A percentile compares a stretch with the other conserved stretches of the same genome.
Evolutionary conservation across 495 filamentous ascomycete genomes (phyloP).

Genomic region (Penicillium daleae): DNA sequence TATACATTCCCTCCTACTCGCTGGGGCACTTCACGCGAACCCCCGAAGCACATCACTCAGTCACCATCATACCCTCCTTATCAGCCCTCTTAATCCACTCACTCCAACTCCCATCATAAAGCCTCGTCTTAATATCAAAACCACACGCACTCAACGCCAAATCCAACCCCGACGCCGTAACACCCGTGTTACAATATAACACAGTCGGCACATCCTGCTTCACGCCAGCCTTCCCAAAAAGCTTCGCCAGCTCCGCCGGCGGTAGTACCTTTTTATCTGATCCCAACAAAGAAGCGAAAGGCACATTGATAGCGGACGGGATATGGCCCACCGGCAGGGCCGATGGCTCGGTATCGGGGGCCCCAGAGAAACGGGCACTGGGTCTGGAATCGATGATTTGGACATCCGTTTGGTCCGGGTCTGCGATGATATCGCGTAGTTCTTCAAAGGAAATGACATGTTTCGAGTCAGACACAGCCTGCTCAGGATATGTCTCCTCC

Average conservation of each 20-base stretch:
- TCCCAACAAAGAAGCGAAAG: constrained; percentile 29
- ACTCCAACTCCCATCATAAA: constrained; percentile 46
- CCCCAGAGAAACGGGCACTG: constrained; percentile 19
- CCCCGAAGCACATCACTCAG: background rate
- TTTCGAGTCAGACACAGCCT: background rate
- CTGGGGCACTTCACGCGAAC: background rate
- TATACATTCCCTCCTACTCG: background rate
- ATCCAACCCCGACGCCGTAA: constrained; percentile 37
- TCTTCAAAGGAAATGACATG: constrained; percentile 1
- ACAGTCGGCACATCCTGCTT: constrained; percentile 18
- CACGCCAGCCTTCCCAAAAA: constrained; percentile 31
- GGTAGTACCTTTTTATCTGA: constrained; percentile 21
- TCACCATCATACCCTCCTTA: constrained; percentile 9
- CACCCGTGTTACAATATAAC: constrained; percentile 41
- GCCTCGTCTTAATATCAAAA: constrained; percentile 15
- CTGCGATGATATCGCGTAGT: background rate
- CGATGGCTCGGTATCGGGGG: constrained; percentile 12
- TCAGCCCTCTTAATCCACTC: constrained; percentile 34
- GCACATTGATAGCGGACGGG: constrained; percentile 35
- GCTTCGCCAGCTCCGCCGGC: constrained; percentile 13
- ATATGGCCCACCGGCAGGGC: constrained; percentile 36
- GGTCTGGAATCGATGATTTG: constrained; percentile 9
- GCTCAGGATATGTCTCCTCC: background rate
- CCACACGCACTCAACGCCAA: constrained; percentile 29
- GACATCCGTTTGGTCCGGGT: background rate